Base-by-base conservation (phyloP, 345 rosid genomes). In the Gossypium sturtianum region DNA sequence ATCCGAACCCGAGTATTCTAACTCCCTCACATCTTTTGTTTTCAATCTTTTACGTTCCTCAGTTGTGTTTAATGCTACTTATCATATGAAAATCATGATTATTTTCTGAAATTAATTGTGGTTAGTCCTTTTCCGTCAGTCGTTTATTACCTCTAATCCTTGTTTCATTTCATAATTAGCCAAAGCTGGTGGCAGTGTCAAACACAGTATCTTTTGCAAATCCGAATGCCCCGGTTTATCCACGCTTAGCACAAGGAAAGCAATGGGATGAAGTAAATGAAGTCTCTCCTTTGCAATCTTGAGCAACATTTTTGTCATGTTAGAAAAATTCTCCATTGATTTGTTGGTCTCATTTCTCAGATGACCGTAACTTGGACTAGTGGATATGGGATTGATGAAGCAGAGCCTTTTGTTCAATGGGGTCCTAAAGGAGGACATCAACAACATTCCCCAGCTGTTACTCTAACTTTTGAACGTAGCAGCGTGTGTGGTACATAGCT, bases 321-420 rank as follows among this genome's bases (percentile, higher is more conserved):
- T 67, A n/a, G 19, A 45, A 2, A 72, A 9, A 9, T 43, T 7
- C 11, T 4, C 19, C 19, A 29, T 62, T 62, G 44, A 15, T 29
- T 17, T 13, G 12, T 62, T 1, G 11, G 8, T 7, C 45, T 62
- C 20, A 16, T 62, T 62, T 16, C 66, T 78, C 81, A 89, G 93
- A 91, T 91, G 93, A 87, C 93, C 16, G 83, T 91, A 38, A 91
- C 93, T 68, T 91, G 92, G 97, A 89, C 92, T 23, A 91, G 93
- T 77, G 93, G 97, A 53, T 89, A 91, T 74, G 89, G 83, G 44
- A 83, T 81, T 2, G 79, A 49, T 75, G 76, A 80, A 74, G 92
- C 90, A 8, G 87, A 84, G 68, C 91, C 93, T 49, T 82, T 91
- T 74, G 87, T 89, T 34, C 87, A 91, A 79, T 89, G 97, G 97